Evolutionary conservation across 2,329 filamentous ascomycete species (phyloP).

Genomic region (Juglanconis juglandina): DNA sequence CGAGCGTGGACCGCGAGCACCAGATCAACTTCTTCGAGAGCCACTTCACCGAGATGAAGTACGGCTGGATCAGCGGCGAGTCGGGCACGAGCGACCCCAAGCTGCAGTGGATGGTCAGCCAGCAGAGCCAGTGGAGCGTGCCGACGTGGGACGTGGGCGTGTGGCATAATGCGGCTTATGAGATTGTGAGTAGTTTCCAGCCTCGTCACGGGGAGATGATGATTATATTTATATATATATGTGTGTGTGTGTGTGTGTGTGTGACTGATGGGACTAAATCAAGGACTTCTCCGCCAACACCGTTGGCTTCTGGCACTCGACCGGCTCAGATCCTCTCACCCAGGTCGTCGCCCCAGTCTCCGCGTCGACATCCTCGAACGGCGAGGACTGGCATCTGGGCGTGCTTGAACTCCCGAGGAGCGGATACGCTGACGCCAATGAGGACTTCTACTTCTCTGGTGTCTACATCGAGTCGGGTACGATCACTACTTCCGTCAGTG

Average conservation of each 20-base stretch:
- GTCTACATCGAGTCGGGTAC: slow-evolving; percentile 56
- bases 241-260: slow-evolving; percentile 63
- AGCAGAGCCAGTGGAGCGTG: slow-evolving; percentile 30
- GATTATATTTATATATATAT: slow-evolving; percentile 28
- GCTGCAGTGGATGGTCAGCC: slow-evolving; percentile 58
- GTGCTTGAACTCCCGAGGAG: slow-evolving; percentile 57
- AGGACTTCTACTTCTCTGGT: slow-evolving; percentile 67
- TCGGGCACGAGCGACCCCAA: slow-evolving; percentile 39
- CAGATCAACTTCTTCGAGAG: slow-evolving; percentile 58
- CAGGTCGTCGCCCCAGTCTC: slow-evolving; percentile 55
- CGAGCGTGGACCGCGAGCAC: slow-evolving; percentile 58
- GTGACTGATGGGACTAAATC: slow-evolving; percentile 38
- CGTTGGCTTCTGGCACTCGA: slow-evolving; percentile 66
- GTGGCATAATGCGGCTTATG: slow-evolving; percentile 55
- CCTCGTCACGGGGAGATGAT: too few species aligned
- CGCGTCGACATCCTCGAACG: slow-evolving; percentile 57
- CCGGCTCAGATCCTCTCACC: slow-evolving; percentile 50
- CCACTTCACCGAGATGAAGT: slow-evolving; percentile 69
- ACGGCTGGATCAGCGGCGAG: slow-evolving; percentile 50
- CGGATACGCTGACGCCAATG: slow-evolving; percentile 47
- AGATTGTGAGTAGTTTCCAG: too few species aligned
- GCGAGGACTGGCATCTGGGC: slow-evolving; percentile 66
- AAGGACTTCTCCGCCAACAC: slow-evolving; percentile 55
- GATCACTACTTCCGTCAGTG: neutral
- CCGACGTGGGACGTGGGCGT: slow-evolving; percentile 59